Conservation (phyloP, 306 rosid genomes). For the Citrullus mucosospermus region DNA sequence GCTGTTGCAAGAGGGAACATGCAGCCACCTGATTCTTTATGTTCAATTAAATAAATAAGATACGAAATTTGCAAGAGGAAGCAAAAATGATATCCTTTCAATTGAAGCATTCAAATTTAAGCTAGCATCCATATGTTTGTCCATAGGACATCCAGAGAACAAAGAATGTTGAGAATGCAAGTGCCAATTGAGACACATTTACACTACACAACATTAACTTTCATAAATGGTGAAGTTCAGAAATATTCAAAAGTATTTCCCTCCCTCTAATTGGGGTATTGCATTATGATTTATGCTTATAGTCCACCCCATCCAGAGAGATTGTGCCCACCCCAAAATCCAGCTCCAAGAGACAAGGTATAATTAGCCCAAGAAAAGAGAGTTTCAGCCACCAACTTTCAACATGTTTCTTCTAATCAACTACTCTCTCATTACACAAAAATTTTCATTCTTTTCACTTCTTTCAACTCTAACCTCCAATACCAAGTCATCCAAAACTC, state of each 20-base stretch:
- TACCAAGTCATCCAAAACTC: conserved; percentile 4
- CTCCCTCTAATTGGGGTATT: background rate
- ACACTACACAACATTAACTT: background rate
- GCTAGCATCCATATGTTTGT: background rate
- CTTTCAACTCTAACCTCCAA: background rate
- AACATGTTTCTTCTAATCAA: background rate
- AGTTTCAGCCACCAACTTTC: background rate
- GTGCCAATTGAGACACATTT: background rate
- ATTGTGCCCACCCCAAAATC: background rate
- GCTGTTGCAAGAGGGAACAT: background rate
- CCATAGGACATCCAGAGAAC: background rate
- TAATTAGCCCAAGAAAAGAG: background rate
- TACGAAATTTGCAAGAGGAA: background rate
- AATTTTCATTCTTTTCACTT: background rate
- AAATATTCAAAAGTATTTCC: background rate
- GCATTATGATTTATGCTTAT: background rate
- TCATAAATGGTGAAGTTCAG: background rate
- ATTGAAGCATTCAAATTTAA: background rate
- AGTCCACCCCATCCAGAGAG: background rate
- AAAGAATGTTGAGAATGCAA: background rate
- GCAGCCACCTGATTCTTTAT: background rate
- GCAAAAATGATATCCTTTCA: background rate
- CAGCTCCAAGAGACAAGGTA: background rate
- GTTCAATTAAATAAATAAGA: background rate
- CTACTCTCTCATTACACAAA: background rate